A percentile compares a stretch with the other conserved stretches of the same genome.
Evolutionary conservation across 257 asterid species (phyloP).

Genomic region (Datura wrightii): DNA sequence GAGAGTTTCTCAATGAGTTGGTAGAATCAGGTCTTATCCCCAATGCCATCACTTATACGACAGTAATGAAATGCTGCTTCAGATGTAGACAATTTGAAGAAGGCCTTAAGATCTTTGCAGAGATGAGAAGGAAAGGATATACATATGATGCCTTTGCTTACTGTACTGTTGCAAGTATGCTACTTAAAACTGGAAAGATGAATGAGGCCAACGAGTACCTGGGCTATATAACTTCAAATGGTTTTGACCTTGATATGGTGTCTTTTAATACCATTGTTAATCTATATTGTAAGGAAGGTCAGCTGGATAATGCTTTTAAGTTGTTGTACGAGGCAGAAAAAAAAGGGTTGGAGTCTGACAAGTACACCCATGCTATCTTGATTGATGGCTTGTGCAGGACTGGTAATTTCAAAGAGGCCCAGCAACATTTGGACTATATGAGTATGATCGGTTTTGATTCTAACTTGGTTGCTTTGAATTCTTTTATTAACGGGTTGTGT

Average conservation of each 20-base stretch:
- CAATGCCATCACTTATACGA: constrained; percentile 85
- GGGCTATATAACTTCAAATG: constrained; percentile 69
- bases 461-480: constrained; percentile 74
- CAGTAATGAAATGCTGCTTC: constrained; percentile 73
- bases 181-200: constrained; percentile 60
- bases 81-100: constrained; percentile 51
- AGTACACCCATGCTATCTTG: constrained; percentile 76
- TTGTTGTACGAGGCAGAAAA: constrained; percentile 58
- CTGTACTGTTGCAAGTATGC: constrained; percentile 75
- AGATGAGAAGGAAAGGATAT: constrained; percentile 86
- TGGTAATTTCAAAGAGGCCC: constrained; percentile 63
- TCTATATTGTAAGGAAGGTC: constrained; percentile 67
- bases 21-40: constrained; percentile 58
- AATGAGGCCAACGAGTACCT: constrained; percentile 56
- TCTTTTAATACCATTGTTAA: constrained; percentile 78
- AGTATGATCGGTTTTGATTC: constrained; percentile 53
- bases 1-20: constrained; percentile 68
- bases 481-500: constrained; percentile 72
- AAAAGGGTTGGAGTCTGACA: constrained; percentile 66
- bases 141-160: constrained; percentile 74
- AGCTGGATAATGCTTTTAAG: constrained; percentile 60
- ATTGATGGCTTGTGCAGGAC: constrained; percentile 82
- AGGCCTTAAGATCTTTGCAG: constrained; percentile 67
- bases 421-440: constrained; percentile 60
- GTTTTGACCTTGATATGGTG: constrained; percentile 74